These are phyloP conservation scores for Brassica nigra DNA, from an alignment of 345 rosid species.

Conservation along the genomic window DNA sequence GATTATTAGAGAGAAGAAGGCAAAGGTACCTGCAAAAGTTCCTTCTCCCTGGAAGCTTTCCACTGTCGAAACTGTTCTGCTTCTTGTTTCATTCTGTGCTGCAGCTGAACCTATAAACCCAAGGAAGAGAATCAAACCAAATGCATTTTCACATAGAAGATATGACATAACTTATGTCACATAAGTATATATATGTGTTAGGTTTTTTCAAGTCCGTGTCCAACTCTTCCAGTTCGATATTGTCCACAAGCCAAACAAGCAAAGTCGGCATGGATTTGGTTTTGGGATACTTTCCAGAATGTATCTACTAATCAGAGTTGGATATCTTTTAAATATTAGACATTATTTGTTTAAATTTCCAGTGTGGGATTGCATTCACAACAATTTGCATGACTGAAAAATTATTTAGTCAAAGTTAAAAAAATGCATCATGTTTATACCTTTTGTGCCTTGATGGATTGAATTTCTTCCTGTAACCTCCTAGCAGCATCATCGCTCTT, in stretches of 20 bases:
- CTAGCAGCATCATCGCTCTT: slow-evolving; percentile 94
- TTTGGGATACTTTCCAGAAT: too few relatives aligned
- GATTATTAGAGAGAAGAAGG: neutral
- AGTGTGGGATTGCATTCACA: too few relatives aligned
- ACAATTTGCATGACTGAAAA: neutral
- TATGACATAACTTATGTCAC: neutral
- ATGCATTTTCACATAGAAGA: slow-evolving; percentile 13
- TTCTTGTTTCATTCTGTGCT: slow-evolving; percentile 95
- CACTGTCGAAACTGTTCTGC: slow-evolving; percentile 97
- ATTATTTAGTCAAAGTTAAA: too few relatives aligned
- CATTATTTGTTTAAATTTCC: too few relatives aligned
- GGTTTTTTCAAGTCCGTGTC: too few relatives aligned
- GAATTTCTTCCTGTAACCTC: slow-evolving; percentile 93
- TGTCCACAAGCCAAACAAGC: too few relatives aligned
- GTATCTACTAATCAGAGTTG: too few relatives aligned
- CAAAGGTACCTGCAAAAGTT: slow-evolving; percentile 75
- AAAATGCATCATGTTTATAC: slow-evolving; percentile 36
- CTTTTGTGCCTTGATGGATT: slow-evolving; percentile 93
- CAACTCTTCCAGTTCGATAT: too few relatives aligned
- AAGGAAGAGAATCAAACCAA: slow-evolving; percentile 16
- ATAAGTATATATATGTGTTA: too few relatives aligned
- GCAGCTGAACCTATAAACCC: slow-evolving; percentile 80
- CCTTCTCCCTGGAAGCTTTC: slow-evolving; percentile 97
- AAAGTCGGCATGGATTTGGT: too few relatives aligned
- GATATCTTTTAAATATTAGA: too few relatives aligned